Evolutionary conservation across 768 basidiomycete species (phyloP).

Genomic region (Lanmaoa pseudosensibilis): DNA sequence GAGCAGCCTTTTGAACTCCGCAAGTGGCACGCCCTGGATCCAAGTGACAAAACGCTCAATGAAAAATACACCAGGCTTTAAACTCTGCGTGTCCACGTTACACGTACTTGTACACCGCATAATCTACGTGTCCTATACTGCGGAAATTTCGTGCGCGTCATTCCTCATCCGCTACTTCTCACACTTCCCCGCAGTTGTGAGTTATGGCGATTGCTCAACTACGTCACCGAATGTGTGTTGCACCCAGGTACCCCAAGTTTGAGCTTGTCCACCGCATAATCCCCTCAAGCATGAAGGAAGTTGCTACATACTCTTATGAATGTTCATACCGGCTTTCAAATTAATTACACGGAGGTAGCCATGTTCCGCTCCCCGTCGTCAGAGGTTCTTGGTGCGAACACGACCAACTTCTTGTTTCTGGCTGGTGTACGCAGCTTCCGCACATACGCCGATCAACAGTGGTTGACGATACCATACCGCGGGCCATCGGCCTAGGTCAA

Average conservation of each 20-base stretch:
- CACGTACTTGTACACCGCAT: constrained; percentile 13
- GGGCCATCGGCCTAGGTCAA: neutral
- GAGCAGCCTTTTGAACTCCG: constrained; percentile 36
- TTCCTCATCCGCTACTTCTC: neutral
- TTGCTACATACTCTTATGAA: neutral
- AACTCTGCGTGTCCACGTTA: neutral
- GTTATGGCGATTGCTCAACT: neutral
- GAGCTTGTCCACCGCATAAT: neutral
- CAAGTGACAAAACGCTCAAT: neutral
- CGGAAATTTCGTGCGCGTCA: neutral
- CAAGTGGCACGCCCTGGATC: constrained; percentile 18
- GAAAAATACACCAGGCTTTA: neutral
- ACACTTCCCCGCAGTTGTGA: neutral
- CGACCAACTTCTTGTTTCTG: neutral
- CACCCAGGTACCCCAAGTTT: neutral
- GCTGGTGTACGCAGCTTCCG: neutral
- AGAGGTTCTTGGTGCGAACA: neutral
- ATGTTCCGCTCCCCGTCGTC: neutral
- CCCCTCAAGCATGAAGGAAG: too few relatives aligned
- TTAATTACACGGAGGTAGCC: neutral
- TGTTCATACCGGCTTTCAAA: neutral
- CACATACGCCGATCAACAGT: neutral
- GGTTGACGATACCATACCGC: neutral
- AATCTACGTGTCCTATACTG: constrained; percentile 21
- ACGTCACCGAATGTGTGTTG: neutral